A percentile compares a stretch with the other conserved stretches of the same genome.
Conservation (phyloP, 108 stramenopile species). For the Nannochloropsis gaditana region DNA sequence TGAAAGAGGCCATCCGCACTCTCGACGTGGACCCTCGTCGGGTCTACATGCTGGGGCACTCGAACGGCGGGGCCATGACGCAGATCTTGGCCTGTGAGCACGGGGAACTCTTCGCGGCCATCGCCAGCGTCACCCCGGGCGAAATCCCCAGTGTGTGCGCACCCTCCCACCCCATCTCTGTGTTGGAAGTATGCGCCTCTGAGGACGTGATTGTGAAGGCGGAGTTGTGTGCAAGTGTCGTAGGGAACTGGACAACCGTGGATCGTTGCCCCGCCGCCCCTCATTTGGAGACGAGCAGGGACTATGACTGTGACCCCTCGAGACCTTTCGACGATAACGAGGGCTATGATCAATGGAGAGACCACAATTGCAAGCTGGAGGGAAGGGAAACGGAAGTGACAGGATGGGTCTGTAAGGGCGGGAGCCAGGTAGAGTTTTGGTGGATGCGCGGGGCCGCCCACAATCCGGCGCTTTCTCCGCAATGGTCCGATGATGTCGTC, state of each 20-base stretch:
- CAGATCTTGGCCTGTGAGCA: constrained; percentile 1
- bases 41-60: neutral
- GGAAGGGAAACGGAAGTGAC: neutral
- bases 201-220: neutral
- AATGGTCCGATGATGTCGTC: constrained; percentile 5
- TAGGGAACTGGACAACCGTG: neutral
- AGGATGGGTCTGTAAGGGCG: neutral
- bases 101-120: neutral
- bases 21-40: neutral
- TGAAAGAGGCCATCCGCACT: neutral
- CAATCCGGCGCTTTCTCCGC: neutral
- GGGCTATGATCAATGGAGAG: neutral
- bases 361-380: neutral
- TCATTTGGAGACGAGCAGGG: neutral
- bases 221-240: neutral
- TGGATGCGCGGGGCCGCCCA: neutral
- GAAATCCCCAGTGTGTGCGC: neutral
- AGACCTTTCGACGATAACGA: neutral
- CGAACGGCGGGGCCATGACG: constrained; percentile 5
- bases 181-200: neutral
- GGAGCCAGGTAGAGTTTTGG: neutral
- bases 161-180: neutral
- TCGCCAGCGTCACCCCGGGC: neutral
- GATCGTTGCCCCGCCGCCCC: neutral
- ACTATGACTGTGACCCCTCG: neutral